Base-by-base conservation (phyloP, 2,329 filamentous ascomycete genomes). In the Chrysosporium keratinophilum region DNA sequence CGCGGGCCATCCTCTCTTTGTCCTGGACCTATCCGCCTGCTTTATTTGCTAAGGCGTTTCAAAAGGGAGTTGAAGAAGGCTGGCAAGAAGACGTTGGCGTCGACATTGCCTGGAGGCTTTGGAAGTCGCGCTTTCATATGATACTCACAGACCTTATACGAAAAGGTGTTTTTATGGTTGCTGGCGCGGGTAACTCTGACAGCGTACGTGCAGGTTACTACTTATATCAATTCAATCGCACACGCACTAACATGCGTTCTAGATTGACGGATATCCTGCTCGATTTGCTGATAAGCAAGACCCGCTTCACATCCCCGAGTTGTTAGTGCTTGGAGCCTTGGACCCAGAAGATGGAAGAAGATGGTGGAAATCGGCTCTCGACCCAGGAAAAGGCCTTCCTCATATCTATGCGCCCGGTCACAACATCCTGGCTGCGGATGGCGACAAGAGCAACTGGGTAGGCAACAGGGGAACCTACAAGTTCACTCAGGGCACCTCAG, bases 91-190 rank as follows among this genome's bases (percentile, higher is more conserved):
- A 42, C 20, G 17, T 42, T 20, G 40, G 7, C 15, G n/a, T n/a
- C n/a, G n/a, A n/a, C n/a, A n/a, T n/a, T n/a, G 41, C 19, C 17
- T 39, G 20, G 31, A n/a, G 23, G 14, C n/a, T 37, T 20, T 52
- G 49, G 49, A 43, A 23, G 31, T 10, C 2, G 33, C 20, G 39
- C 15, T 15, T 53, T 11, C 17, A 56, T 40, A 17, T 3, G 34
- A 23, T 43, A 39, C 15, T 56, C 12, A 53, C 14, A 19, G 12
- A n/a, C 39, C 50, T 56, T 28, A 50, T 53, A 39, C 35, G 19
- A 33, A 56, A 53, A 39, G 50, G 50, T 49, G 54, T 56, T 28
- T 53, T 56, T 45, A 31, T 53, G 31, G 50, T 56, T 50, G 39
- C 50, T 33, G 54, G 54, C 15, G n/a, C 44, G 14, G 54, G 54